Base-by-base conservation (phyloP, 805 yeast species). In the Zygosaccharomyces siamensis region DNA sequence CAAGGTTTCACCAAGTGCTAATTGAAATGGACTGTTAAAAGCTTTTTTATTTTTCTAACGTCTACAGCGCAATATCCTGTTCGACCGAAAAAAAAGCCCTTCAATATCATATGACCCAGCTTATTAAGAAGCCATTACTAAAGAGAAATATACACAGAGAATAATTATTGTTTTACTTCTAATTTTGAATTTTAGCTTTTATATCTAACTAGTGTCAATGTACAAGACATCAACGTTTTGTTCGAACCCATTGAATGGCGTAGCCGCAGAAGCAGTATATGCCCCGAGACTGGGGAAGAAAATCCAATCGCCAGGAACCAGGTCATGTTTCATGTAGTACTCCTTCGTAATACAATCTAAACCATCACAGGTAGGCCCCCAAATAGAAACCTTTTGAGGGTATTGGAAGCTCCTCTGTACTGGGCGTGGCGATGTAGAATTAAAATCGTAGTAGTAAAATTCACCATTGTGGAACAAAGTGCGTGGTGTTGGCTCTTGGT, bases 341-440 rank as follows among this genome's bases (percentile, higher is more conserved):
- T 71, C 73, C 41, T 72, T 66, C 16, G 85, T 66, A 49, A 92
- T 80, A 66, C 95, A 85, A 67, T 92, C 99, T 54, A 92, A 74
- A 3, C 97, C 97, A 69, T 92, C 99, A 71, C 99, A 92, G 16
- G 98, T 92, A 39, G 98, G 99, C 5, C 99, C 99, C 99, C 99
- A 92, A 51, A 93, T 76, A 3, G 96, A 86, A 46, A 78, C 84
- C 39, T 66, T 66, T 54, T 66, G 60, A 37, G 66, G 63, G 35
- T 55, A 52, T 6, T 42, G 49, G 6, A 39, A 33, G 35, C 5
- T 35, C 8, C 31, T 26, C 26, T 32, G 47, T 4, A 52, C 35
- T 12, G 31, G 45, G 12, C 16, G 44, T n/a, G 45, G 47, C 0
- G 63, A 52, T 1, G 64, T 48, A 23, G 68, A 58, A 35, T 61